phyloP scores from a whole-genome alignment of 805 yeast species.

The Saturnispora hagleri region DNA sequence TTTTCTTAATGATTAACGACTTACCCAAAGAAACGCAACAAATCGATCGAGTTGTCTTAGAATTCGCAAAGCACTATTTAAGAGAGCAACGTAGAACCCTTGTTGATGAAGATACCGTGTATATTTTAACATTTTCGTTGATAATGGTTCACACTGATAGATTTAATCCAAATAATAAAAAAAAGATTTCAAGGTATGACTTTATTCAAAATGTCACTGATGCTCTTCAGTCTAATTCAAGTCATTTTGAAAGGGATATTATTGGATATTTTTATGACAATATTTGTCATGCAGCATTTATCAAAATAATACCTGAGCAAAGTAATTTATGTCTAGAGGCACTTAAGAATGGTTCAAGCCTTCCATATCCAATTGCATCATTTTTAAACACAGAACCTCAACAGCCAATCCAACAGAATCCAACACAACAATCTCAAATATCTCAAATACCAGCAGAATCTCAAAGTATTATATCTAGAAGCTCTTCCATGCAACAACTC shows the following conservation, averaged over 20 bases:
- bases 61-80: slow-evolving; percentile 46
- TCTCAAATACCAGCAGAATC: background rate
- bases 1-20: slow-evolving; percentile 46
- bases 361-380: slow-evolving; percentile 25
- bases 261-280: slow-evolving; percentile 58
- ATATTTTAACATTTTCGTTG: slow-evolving; percentile 53
- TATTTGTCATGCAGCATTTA: slow-evolving; percentile 50
- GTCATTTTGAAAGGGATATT: slow-evolving; percentile 32
- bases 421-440: background rate
- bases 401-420: slow-evolving; percentile 3
- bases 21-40: slow-evolving; percentile 71
- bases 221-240: slow-evolving; percentile 20
- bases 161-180: slow-evolving; percentile 57
- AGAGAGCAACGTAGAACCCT: slow-evolving; percentile 32
- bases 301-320: slow-evolving; percentile 28
- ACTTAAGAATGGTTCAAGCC: slow-evolving; percentile 6
- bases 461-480: background rate
- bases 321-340: slow-evolving; percentile 17
- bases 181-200: slow-evolving; percentile 57
- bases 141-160: slow-evolving; percentile 68
- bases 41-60: slow-evolving; percentile 56
- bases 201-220: slow-evolving; percentile 36
- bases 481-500: slow-evolving; percentile 5
- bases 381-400: slow-evolving; percentile 12
- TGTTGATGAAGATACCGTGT: slow-evolving; percentile 42